phyloP scores from a whole-genome alignment of 176 grass and related monocot species.

The Carex littledalei region DNA sequence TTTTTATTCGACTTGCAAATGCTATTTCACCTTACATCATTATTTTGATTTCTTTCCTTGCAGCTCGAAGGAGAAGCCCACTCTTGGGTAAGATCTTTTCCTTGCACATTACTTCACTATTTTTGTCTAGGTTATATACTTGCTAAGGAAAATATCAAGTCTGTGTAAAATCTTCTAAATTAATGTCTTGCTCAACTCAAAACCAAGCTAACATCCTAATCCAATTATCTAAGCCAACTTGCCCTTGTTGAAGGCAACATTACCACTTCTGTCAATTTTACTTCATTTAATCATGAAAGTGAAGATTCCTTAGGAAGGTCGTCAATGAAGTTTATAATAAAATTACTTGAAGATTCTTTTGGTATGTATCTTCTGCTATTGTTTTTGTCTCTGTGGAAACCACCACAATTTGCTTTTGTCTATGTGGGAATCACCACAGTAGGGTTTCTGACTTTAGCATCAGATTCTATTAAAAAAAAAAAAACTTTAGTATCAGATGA shows the following conservation, averaged over 20 bases:
- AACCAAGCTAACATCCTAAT: not conserved
- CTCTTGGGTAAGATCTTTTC: slow-evolving; percentile 68
- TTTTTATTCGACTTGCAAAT: not conserved
- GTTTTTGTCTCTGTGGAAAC: not conserved
- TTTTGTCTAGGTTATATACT: not conserved
- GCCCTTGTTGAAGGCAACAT: not conserved
- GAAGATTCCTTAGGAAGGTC: not conserved
- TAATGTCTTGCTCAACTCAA: not conserved
- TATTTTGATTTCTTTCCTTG: slow-evolving; percentile 23
- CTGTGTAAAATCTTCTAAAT: not conserved
- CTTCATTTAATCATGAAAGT: not conserved
- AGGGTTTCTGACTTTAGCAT: not conserved
- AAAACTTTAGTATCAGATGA: not conserved
- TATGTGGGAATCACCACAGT: not conserved
- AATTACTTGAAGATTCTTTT: slow-evolving; percentile 12
- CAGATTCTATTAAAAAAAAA: too few relatives aligned
- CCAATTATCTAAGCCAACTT: not conserved
- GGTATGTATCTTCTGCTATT: not conserved
- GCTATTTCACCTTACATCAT: not conserved
- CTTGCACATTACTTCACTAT: not conserved
- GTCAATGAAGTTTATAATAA: not conserved
- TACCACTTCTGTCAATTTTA: not conserved
- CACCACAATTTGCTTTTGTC: not conserved
- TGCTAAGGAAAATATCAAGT: not conserved
- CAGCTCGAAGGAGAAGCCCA: slow-evolving; percentile 99